Conservation (phyloP, 2,329 filamentous ascomycete genomes). For the Tolypocladium pustulatum region DNA sequence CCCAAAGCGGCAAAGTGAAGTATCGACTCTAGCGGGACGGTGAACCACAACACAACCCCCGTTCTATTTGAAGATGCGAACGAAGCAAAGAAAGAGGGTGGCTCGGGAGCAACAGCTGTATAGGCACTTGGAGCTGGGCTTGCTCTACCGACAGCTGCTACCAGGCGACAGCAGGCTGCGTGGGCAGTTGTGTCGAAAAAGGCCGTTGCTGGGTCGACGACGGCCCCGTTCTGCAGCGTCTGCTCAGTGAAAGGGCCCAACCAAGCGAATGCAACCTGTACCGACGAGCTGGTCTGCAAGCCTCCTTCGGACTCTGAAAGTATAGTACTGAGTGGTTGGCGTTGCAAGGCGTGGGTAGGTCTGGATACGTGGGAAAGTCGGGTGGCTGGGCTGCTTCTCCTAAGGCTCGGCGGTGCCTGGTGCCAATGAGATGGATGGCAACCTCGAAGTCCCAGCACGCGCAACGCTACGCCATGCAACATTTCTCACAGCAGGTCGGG, state of each 20-base stretch:
- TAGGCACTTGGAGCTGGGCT: too few relatives aligned
- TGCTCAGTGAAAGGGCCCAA: background rate
- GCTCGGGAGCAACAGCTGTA: background rate
- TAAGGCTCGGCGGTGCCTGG: background rate
- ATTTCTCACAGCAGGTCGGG: background rate
- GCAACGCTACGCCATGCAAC: background rate
- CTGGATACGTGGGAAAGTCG: background rate
- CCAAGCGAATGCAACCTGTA: background rate
- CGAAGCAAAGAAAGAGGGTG: background rate
- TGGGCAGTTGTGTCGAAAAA: background rate
- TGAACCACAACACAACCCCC: background rate
- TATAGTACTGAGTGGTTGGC: background rate
- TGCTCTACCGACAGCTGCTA: background rate
- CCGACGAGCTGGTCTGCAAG: background rate
- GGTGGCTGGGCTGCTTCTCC: constrained; percentile 4
- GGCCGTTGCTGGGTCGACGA: background rate
- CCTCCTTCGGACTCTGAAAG: background rate
- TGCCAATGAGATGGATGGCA: constrained; percentile 1
- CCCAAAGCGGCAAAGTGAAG: background rate
- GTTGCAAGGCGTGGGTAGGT: background rate
- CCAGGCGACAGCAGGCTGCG: background rate
- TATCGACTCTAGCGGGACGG: background rate
- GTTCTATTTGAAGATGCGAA: background rate
- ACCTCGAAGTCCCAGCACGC: background rate
- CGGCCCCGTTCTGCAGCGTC: background rate